Percentiles rank a stretch among this genome's conserved stretches.
Conservation (phyloP, 495 filamentous ascomycete species). For the Elasticomyces elasticus region DNA sequence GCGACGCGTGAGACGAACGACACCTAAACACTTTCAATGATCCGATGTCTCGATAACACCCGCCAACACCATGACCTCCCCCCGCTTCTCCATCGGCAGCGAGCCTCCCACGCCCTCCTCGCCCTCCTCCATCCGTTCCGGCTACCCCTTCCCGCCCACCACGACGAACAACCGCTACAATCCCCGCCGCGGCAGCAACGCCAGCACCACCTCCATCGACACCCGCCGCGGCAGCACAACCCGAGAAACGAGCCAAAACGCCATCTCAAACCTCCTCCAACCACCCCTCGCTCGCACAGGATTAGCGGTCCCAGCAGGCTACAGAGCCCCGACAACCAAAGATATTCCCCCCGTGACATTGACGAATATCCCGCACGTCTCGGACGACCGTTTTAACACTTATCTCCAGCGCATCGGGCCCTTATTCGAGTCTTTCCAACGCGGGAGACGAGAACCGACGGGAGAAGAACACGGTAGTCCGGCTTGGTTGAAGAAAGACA, state of each 20-base stretch:
- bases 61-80: slow-evolving; percentile 11
- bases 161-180: slow-evolving; percentile 33
- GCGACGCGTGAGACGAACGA: too few species aligned
- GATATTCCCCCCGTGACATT: slow-evolving; percentile 93
- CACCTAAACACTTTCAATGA: neutral
- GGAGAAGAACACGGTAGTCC: too few species aligned
- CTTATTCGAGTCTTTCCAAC: slow-evolving; percentile 71
- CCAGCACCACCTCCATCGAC: slow-evolving; percentile 61
- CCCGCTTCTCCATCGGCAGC: slow-evolving; percentile 12
- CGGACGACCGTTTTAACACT: slow-evolving; percentile 64
- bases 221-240: slow-evolving; percentile 46
- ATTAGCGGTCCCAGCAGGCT: slow-evolving; percentile 55
- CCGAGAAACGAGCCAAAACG: slow-evolving; percentile 48
- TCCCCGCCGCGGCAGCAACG: slow-evolving; percentile 65
- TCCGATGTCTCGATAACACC: neutral
- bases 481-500: slow-evolving; percentile 31
- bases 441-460: slow-evolving; percentile 58
- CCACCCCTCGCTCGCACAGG: slow-evolving; percentile 84
- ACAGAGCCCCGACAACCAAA: slow-evolving; percentile 73
- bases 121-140: slow-evolving; percentile 18
- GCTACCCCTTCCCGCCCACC: slow-evolving; percentile 33
- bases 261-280: slow-evolving; percentile 88
- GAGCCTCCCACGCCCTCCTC: slow-evolving; percentile 6
- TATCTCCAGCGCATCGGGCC: slow-evolving; percentile 77
- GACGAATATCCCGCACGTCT: slow-evolving; percentile 78